Base-by-base conservation (phyloP, 1,139 yeast species). In the Taphrina betulina region DNA sequence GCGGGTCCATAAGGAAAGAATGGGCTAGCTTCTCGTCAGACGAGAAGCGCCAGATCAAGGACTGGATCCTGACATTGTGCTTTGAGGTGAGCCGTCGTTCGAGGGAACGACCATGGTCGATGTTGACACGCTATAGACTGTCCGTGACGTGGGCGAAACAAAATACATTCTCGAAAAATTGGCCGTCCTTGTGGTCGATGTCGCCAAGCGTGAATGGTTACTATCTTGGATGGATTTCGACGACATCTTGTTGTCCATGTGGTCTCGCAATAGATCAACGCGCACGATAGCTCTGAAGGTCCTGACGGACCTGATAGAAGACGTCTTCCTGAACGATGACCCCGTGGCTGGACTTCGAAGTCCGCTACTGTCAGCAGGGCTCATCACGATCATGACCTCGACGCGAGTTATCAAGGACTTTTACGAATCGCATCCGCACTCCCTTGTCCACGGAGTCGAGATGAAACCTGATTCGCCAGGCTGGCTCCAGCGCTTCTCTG, bases 211-310 rank as follows among this genome's bases (percentile, higher is more conserved):
- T 56, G 78, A 81, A 36, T 94, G 98, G 98, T 78, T 70, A 58
- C 65, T 80, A 60, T 90, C 95, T n/a, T 94, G 98, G 98, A 75
- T 75, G 1, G 79, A 84, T 19, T 88, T 94, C 96, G 98, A 94
- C 66, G 71, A 76, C 12, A 83, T 83, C 62, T 74, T 92, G 44
- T 78, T 83, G 66, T 77, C 77, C 55, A 72, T 92, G 64, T 94
- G 97, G 97, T n/a, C 33, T 5, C 24, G 28, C 29, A 53, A 53
- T 28, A 46, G 51, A n/a, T 75, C 85, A 4, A 64, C 71, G n/a
- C 77, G 95, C 60, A 95, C 89, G 66, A 72, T 94, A 51, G 77
- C 92, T 1, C 72, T 92, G 29, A 80, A 86, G 29, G 84, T 92
- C 7, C 78, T 87, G 62, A 76, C 96, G 64, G 88, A 95, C 1